Base-by-base conservation (phyloP, 1,284 basidiomycete genomes). In the Cronartium ribicola region DNA sequence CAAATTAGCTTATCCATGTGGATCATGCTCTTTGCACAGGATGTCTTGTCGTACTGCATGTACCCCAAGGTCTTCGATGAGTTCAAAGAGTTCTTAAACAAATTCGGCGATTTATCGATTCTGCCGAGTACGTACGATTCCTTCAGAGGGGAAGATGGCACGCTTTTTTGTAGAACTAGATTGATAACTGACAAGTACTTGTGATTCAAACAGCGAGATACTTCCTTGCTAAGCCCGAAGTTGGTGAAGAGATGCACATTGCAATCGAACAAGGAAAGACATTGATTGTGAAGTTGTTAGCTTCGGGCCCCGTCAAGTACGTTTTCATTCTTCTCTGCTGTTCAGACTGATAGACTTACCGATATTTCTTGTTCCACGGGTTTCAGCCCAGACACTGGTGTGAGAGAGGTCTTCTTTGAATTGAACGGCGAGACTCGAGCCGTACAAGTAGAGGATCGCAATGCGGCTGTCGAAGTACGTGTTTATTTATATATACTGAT, bases 381-480 rank as follows among this genome's bases (percentile, higher is more conserved):
- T 14, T 55, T 14, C 63, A 72, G 70, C 77, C 88, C 92, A 81
- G 89, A 90, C 70, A 90, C 88, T 79, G 93, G 94, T 65, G 90
- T 91, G 79, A 89, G 96, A 79, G 95, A 98, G 81, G 92, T 96
- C 78, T 97, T 93, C 91, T 97, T 98, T 81, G 96, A 98, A 85
- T 77, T 82, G 73, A 81, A 81, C 76, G 78, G 76, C n/a, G 62
- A 63, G 89, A 86, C 92, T 78, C 92, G 94, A 79, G 92, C 94
- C 41, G 91, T 97, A 55, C 86, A 91, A 76, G 90, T 98, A 75
- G 91, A 95, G 80, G 96, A 98, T 85, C 91, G 90, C 82, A 92
- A 90, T 81, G 96, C 94, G 57, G 94, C 95, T 17, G 92, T 97
- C 77, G 94, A 96, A 46, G 70, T 72, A 48, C 65, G 63, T 65